Percentiles rank a stretch among this genome's conserved stretches.
phyloP scores from a whole-genome alignment of 495 filamentous ascomycete genomes.

The Beverwykella pulmonaria region DNA sequence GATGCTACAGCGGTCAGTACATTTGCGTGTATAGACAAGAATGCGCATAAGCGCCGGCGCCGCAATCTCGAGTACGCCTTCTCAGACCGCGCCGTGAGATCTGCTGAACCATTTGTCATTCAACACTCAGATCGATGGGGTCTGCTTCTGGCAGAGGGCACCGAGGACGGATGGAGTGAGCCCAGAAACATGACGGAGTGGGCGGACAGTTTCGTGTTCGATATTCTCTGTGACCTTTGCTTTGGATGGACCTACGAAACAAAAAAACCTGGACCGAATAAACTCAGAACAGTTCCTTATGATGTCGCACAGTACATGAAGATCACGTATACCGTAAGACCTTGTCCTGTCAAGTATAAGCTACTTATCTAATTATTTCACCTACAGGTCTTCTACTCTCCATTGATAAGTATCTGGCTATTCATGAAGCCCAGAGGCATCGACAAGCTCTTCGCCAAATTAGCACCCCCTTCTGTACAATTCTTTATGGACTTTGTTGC shows the following conservation, averaged over 20 bases:
- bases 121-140: slow-evolving; percentile 41
- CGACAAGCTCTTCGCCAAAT: slow-evolving; percentile 6
- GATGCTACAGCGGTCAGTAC: neutral
- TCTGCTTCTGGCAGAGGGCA: slow-evolving; percentile 18
- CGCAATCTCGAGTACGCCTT: neutral
- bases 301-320: slow-evolving; percentile 5
- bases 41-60: neutral
- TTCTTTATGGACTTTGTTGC: slow-evolving; percentile 13
- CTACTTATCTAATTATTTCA: slow-evolving; percentile 2
- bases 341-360: slow-evolving; percentile 12
- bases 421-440: slow-evolving; percentile 21
- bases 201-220: slow-evolving; percentile 67
- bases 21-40: slow-evolving; percentile 3
- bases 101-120: slow-evolving; percentile 2
- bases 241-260: slow-evolving; percentile 65
- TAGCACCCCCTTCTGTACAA: neutral
- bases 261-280: slow-evolving; percentile 14
- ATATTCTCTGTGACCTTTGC: slow-evolving; percentile 68
- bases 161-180: slow-evolving; percentile 14
- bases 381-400: slow-evolving; percentile 11
- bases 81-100: neutral
- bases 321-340: slow-evolving; percentile 11
- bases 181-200: slow-evolving; percentile 58
- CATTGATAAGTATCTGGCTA: slow-evolving; percentile 8
- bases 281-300: neutral